A percentile compares a stretch with the other conserved stretches of the same genome.
phyloP scores from a whole-genome alignment of 108 stramenopile species.

The Nannochloropsis salina region DNA sequence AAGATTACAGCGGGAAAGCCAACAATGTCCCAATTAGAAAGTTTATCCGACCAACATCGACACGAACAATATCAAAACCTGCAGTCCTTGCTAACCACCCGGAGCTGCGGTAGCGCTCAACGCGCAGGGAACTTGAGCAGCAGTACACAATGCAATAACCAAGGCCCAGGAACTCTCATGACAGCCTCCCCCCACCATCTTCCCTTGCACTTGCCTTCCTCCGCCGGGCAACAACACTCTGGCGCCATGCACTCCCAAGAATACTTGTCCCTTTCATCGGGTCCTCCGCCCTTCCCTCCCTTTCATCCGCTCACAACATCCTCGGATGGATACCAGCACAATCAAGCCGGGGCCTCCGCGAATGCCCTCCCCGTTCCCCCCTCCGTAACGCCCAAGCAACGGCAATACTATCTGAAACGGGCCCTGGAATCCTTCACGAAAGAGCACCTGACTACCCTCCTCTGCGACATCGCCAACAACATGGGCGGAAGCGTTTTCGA shows the following conservation, averaged over 20 bases:
- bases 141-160: not conserved
- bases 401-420: not conserved
- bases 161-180: not conserved
- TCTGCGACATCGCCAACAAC: not conserved
- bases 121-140: not conserved
- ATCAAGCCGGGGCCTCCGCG: not conserved
- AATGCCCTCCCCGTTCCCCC: not conserved
- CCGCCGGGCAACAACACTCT: not conserved
- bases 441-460: not conserved
- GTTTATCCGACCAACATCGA: not conserved
- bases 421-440: not conserved
- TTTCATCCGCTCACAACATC: not conserved
- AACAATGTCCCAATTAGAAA: no score
- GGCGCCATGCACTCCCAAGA: not conserved
- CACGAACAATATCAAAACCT: not conserved
- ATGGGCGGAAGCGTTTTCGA: conserved; percentile 3
- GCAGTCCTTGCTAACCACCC: not conserved
- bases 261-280: not conserved
- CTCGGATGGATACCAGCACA: not conserved
- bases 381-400: not conserved
- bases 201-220: not conserved
- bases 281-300: not conserved
- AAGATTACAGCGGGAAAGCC: not conserved
- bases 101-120: not conserved
- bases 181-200: not conserved